Conservation (phyloP, 2,329 filamentous ascomycete genomes). For the Balansia obtecta region DNA sequence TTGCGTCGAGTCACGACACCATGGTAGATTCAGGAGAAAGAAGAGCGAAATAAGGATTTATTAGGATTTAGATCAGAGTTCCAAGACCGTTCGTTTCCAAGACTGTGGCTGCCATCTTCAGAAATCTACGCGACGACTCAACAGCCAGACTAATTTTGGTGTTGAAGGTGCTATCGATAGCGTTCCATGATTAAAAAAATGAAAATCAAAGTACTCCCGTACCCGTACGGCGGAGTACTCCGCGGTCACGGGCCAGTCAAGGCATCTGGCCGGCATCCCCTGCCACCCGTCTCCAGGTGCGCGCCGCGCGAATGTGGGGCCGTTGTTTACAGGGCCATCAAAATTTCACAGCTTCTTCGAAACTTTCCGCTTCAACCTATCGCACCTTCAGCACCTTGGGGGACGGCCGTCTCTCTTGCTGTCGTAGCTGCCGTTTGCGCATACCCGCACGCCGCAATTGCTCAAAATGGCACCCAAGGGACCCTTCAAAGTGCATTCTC, state of each 20-base stretch:
- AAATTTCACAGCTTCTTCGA: slow-evolving; percentile 8
- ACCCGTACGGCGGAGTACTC: no score
- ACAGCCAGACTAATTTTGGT: background rate
- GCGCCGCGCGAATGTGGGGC: slow-evolving; percentile 5
- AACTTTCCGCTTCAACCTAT: slow-evolving; percentile 4
- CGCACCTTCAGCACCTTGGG: background rate
- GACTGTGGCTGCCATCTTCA: background rate
- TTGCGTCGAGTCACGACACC: background rate
- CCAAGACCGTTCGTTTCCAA: background rate
- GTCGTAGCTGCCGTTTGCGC: slow-evolving; percentile 1
- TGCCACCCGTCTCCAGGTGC: background rate
- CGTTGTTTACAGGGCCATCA: background rate
- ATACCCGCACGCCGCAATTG: slow-evolving; percentile 1
- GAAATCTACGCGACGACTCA: background rate
- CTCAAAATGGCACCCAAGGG: slow-evolving; percentile 24
- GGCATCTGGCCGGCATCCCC: background rate
- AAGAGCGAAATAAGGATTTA: background rate
- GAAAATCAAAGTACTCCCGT: no score
- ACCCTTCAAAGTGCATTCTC: slow-evolving; percentile 23
- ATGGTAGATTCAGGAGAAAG: background rate
- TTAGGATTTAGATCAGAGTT: background rate
- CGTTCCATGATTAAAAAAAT: background rate
- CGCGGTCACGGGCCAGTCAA: no score
- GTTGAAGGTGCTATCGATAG: background rate
- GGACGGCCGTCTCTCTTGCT: background rate